Percentiles rank a stretch among this genome's conserved stretches.
phyloP scores from a whole-genome alignment of 345 rosid genomes.

The Gossypioides kirkii region DNA sequence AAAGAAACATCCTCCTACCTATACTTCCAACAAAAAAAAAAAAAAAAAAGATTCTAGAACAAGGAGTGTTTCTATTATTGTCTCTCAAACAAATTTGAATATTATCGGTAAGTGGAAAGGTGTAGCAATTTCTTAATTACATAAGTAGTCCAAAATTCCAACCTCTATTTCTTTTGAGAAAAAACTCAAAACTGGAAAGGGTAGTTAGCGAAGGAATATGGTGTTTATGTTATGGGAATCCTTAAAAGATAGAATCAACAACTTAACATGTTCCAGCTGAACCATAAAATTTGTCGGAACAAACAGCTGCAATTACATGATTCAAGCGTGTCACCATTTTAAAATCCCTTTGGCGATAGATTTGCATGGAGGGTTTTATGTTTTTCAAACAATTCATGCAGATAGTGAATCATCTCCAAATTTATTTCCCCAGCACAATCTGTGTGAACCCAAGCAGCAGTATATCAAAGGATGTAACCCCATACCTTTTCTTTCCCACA shows the following conservation, averaged over 20 bases:
- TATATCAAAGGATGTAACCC: conserved; percentile 14
- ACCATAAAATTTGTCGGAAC: conserved; percentile 53
- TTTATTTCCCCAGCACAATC: conserved; percentile 45
- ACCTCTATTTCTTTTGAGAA: no score
- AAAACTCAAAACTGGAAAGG: not conserved
- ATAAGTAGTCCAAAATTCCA: no score
- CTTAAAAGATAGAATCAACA: not conserved
- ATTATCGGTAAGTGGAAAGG: no score
- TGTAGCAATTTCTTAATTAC: no score
- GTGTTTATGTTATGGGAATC: not conserved
- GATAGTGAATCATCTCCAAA: conserved; percentile 30
- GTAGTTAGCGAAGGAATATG: conserved; percentile 35
- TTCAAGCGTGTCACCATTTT: conserved; percentile 46
- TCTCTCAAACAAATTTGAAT: no score
- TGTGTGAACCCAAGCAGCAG: conserved; percentile 32
- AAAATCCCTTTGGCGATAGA: conserved; percentile 30
- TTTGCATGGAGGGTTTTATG: conserved; percentile 40
- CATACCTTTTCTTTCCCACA: not conserved
- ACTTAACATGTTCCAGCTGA: conserved; percentile 29
- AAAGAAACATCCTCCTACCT: no score
- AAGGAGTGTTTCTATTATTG: no score
- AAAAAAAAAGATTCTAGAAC: no score
- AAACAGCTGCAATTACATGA: conserved; percentile 27
- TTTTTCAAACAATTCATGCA: conserved; percentile 45
- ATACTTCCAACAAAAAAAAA: no score